Base-by-base conservation (phyloP, 192 early-diverging fungal genomes). In the Coemansia sp. region DNA sequence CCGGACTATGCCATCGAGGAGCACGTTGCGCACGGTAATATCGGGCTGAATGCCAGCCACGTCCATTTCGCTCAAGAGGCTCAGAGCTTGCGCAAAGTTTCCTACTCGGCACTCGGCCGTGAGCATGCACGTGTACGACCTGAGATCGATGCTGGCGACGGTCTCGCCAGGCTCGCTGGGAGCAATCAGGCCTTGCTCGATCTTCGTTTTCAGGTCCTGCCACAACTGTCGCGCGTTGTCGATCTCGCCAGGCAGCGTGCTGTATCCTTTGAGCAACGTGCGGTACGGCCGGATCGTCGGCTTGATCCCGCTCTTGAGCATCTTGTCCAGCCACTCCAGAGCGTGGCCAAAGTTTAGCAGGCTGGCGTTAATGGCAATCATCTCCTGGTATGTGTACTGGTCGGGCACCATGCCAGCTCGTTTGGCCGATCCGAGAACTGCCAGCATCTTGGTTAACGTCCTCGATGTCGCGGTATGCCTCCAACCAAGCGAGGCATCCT, bases 261-360 rank as follows among this genome's bases (percentile, higher is more conserved):
- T 71, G 51, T 74, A 74, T 17, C 72, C 77, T 31, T 74, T 80
- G 25, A 80, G 72, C 49, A 80, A 61, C 11, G 68, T 74, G 49
- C 77, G 72, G 32, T 71, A 80, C 9, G 77, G 77, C 62, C 67
- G 60, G 38, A 80, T 74, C 4, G 72, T 71, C 14, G 69, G 77
- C 38, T 41, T 32, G 2, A 74, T 58, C 14, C 69, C 72, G 40
- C 62, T 53, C 12, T 38, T 20, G 14, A 68, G 14, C 77, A 80
- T 80, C 58, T 64, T 56, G 10, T 66, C 60, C 0, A 80, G 24
- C 65, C 72, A 74, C 7, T 59, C 57, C 24, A 65, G 57, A 8
- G 77, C 77, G 7, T 71, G 60, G 29, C 36, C 45, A 71, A 80
- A 74, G 37, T 68, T 66, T 51, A 70, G 37, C 46, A 80, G 58